Conservation (phyloP, 2,329 filamentous ascomycete species). For the Penicillium digitatum region DNA sequence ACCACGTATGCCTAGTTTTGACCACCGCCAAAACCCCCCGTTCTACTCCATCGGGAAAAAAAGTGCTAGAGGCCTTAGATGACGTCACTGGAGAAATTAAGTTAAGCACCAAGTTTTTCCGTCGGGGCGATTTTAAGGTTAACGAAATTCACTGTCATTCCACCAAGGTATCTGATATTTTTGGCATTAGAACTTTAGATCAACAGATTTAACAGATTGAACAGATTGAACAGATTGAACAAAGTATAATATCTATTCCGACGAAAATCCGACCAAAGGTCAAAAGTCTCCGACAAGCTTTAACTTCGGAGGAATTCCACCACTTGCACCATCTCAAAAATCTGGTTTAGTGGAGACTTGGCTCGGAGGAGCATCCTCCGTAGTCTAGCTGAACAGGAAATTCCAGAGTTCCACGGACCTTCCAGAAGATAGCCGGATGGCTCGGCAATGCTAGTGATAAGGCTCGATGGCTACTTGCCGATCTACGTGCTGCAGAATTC, state of each 20-base stretch:
- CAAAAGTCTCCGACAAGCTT: background rate
- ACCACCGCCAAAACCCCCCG: background rate
- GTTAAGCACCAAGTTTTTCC: background rate
- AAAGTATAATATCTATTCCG: background rate
- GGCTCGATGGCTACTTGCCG: background rate
- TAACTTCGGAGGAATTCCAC: background rate
- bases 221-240: too few species aligned
- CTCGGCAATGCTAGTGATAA: background rate
- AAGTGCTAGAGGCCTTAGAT: too few species aligned
- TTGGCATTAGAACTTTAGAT: too few species aligned
- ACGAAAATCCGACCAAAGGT: background rate
- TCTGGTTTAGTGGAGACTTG: background rate
- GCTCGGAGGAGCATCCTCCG: background rate
- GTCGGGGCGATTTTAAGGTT: background rate
- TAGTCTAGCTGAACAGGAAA: background rate
- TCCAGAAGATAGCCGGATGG: background rate
- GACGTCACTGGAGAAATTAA: background rate
- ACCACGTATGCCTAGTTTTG: background rate
- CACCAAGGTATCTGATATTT: background rate
- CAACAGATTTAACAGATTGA: too few species aligned
- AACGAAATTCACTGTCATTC: background rate
- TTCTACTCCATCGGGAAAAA: background rate
- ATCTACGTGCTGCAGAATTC: conserved; percentile 1
- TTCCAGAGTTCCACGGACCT: background rate
- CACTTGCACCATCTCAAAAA: background rate